Conservation (phyloP, 805 yeast species). For the Yamadazyma nakazawae region DNA sequence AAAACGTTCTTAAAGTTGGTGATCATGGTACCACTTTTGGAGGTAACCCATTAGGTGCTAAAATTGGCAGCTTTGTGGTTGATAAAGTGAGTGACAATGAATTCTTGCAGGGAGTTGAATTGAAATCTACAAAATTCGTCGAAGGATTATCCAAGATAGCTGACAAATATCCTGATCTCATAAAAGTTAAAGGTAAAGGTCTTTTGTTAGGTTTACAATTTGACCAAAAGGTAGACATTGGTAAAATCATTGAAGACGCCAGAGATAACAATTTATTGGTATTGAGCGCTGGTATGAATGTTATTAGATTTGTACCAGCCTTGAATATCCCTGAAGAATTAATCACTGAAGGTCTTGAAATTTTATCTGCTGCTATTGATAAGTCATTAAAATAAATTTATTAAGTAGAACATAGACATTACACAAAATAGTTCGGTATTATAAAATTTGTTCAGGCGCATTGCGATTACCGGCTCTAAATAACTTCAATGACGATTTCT, state of each 20-base stretch:
- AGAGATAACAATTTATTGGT: conserved; percentile 78
- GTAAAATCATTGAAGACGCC: conserved; percentile 60
- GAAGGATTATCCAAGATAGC: conserved; percentile 49
- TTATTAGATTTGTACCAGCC: conserved; percentile 89
- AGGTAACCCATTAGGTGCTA: conserved; percentile 90
- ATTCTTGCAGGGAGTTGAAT: conserved; percentile 58
- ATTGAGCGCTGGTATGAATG: conserved; percentile 90
- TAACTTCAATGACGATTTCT: conserved; percentile 27
- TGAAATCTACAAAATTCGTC: conserved; percentile 56
- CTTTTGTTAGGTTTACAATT: conserved; percentile 83
- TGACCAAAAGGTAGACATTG: conserved; percentile 50
- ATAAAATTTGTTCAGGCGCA: not conserved
- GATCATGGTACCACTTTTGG: conserved; percentile 99
- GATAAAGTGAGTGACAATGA: conserved; percentile 57
- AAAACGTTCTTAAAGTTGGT: conserved; percentile 71
- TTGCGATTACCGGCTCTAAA: conserved; percentile 3
- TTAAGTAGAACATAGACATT: not conserved
- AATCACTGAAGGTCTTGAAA: conserved; percentile 66
- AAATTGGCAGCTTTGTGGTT: conserved; percentile 76
- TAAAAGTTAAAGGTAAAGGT: conserved; percentile 83
- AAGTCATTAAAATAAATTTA: not conserved
- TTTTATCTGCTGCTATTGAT: conserved; percentile 57
- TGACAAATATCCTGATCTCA: conserved; percentile 57
- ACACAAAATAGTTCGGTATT: not conserved
- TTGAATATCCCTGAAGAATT: conserved; percentile 72